Base-by-base conservation (phyloP, 371 early-diverging fungal genomes). In the Saksenaea vasiformis region DNA sequence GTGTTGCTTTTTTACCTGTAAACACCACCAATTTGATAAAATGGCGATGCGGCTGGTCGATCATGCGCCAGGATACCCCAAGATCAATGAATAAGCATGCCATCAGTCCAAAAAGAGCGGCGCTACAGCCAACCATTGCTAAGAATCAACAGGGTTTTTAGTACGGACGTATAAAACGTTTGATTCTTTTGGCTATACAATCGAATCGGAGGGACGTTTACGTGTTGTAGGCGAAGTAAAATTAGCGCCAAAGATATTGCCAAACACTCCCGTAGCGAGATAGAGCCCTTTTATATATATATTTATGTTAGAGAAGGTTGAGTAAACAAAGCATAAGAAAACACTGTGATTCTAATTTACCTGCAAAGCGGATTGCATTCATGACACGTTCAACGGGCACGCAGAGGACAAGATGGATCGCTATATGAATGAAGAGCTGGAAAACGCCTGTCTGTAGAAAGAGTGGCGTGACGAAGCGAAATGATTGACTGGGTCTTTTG, bases 371-470 rank as follows among this genome's bases (percentile, higher is more conserved):
- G 77, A 81, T 85, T 69, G 83, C 83, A 11, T 91, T 92, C 71
- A 87, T 86, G 28, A 87, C 85, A 24, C 77, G 68, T 67, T 94
- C 94, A 59, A 94, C 66, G 44, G 84, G 78, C 0, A 76, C 77
- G 2, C 88, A 88, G 9, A 86, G 73, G 19, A 76, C 66, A 54
- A 87, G 56, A 60, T 91, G 91, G 54, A 86, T 80, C 10, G 73
- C 15, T 54, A 89, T 31, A 72, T 94, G 91, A 63, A 91, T 73
- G 2, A 80, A 13, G 27, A 91, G 67, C 69, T 94, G 94, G 0
- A 92, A 26, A 1, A 91, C 54, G 9, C 93, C 94, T 35, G 83
- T 90, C 64, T 94, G 93, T 60, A 92, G 76, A 65, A 91, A 90
- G 28, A 92, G 82, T 9, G 94, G 86, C 7, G 83, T 70, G 37